Evolutionary conservation across 2,329 filamentous ascomycete species (phyloP), one percentile per base, ranked within the genome.

Genomic region (Fusarium buxicola): DNA sequence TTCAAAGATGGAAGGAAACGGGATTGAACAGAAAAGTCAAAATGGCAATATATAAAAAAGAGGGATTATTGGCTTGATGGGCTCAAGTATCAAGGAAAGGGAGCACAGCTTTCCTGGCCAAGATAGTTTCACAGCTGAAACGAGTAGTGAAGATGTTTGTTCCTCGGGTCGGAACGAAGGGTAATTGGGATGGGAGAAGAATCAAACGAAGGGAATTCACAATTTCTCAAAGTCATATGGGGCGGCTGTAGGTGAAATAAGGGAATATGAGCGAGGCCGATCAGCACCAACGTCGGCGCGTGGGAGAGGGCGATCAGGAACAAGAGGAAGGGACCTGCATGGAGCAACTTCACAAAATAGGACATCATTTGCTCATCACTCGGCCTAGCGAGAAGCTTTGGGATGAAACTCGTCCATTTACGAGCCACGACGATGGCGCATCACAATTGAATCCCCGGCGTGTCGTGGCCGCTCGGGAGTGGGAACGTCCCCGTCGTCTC

Each of bases 101-200:
- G 60, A 70, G 68, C 68, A 59, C 68, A 70, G 68, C 68, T 70
- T 60, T 62, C 61, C 63, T 61, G 34, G 51, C 44, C 48, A 44
- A 50, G 32, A 39, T 38, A 40, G 68, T 69, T 60, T 46, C 55
- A 69, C 65, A 65, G 43, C 51, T 54, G 68, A 70, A 66, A 64
- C 52, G 65, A 69, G 55, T 40, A 57, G 35, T 54, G 48, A 40
- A 47, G 32, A 55, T 66, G 60, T 51, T 63, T 70, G 50, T 32
- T 63, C 48, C n/a, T 59, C 40, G 18, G 25, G 35, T 28, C 34
- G 50, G 48, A 48, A 27, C 43, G 36, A 48, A 46, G 40, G 40
- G 34, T 41, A 45, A 5, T 18, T 28, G 46, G 50, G 35, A 52
- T 43, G 57, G 36, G 45, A 18, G 28, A 49, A 40, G 55, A 28